phyloP scores from a whole-genome alignment of 2,329 filamentous ascomycete genomes.

The Cryphonectria nitschkei region DNA sequence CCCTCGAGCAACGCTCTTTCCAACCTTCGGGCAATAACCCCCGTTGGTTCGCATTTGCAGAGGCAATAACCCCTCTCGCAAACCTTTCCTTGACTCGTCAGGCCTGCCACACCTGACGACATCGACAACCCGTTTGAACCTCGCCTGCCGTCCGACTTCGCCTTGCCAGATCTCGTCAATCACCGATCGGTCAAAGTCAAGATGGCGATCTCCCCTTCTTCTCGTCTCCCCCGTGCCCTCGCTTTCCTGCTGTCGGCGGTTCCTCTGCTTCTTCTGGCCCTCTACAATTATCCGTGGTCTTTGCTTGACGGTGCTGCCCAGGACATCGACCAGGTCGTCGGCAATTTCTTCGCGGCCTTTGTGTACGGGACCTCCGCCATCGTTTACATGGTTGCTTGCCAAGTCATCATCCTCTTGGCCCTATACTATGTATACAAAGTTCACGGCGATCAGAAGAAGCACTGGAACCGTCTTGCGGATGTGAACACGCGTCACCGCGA shows the following conservation, averaged over 20 bases:
- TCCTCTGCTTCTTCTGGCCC: background rate
- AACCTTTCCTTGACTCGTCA: background rate
- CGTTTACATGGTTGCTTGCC: background rate
- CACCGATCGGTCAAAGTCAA: background rate
- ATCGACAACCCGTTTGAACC: background rate
- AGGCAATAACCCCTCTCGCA: constrained; percentile 3
- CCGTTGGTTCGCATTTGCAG: background rate
- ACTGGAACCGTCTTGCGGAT: background rate
- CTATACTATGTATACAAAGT: background rate
- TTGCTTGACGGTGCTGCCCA: background rate
- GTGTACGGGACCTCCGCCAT: background rate
- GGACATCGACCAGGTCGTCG: background rate
- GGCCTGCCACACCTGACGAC: constrained; percentile 5
- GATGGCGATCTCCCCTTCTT: background rate
- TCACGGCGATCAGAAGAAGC: background rate
- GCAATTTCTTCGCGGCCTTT: background rate
- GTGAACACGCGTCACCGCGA: too few species aligned
- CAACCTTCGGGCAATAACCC: constrained; percentile 2
- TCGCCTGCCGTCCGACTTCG: background rate
- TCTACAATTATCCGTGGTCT: background rate
- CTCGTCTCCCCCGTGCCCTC: background rate
- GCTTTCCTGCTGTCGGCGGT: background rate
- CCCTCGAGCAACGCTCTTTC: background rate
- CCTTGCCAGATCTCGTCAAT: background rate
- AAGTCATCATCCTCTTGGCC: background rate